Evolutionary conservation across 163 green algal genomes (phyloP), one percentile per base, ranked within the genome.

Genomic region (Volvox carteri): DNA sequence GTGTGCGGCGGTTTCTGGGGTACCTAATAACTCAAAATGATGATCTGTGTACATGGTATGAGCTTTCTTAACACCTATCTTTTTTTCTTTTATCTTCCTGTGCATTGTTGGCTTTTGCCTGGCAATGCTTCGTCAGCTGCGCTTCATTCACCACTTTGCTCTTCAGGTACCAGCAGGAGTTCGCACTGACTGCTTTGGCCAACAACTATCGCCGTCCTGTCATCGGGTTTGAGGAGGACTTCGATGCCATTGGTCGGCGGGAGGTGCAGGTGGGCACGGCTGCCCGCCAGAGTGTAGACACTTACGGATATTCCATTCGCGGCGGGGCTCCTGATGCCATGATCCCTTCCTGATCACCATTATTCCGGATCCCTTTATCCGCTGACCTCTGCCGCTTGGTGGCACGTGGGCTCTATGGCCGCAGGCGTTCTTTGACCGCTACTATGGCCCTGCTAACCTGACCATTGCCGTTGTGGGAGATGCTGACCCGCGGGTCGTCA

Each of bases 131-230:
- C 67, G 5, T 76, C 14, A 9, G 5, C 70, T 37, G 23, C 50
- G 3, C 21, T 30, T 28, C 18, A 39, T 28, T n/a, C n/a, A n/a
- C n/a, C n/a, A n/a, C n/a, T n/a, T n/a, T n/a, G n/a, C n/a, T 35
- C 9, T 35, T 1, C 85, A 92, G 90, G 76, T 91, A 72, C 81
- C 83, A 90, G 75, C 92, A 96, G 70, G 78, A 92, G 35, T 98
- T 95, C 84, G 52, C 87, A 1, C 39, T 78, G 12, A 9, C 33
- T 21, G 52, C 90, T 6, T 80, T 97, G 7, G 77, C 84, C 65
- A 97, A 97, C 91, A 95, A 95, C 81, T 97, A 97, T 90, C 67
- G 89, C 21, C 86, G 94, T 1, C 94, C 94, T 0, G 90, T 96
- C 30, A 96, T 96, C 41, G 95, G 95, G 14, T 96, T 91, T 41